These are phyloP conservation scores for Geum urbanum DNA, from an alignment of 306 rosid genomes.

Conservation along the genomic window DNA sequence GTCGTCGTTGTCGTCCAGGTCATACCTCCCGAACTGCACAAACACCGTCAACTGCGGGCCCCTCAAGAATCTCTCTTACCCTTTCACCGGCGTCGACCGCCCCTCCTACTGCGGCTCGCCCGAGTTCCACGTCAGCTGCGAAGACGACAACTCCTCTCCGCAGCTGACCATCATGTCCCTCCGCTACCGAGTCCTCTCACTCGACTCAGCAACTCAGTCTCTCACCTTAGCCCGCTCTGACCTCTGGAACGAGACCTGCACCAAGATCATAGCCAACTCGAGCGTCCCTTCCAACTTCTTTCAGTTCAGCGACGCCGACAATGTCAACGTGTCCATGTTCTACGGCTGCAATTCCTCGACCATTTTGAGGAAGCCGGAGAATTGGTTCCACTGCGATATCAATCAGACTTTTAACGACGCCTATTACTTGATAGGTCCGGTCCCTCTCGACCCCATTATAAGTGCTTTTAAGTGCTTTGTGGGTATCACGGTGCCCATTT, in stretches of 20 bases:
- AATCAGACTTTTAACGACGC: constrained; percentile 25
- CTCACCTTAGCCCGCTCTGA: constrained; percentile 44
- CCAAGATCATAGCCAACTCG: constrained; percentile 23
- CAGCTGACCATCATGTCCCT: constrained; percentile 30
- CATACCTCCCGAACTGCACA: constrained; percentile 34
- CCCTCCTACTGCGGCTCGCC: constrained; percentile 51
- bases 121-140: constrained; percentile 41
- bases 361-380: not conserved
- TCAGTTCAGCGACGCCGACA: constrained; percentile 23
- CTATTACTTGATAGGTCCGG: constrained; percentile 44
- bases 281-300: constrained; percentile 18
- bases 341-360: constrained; percentile 29
- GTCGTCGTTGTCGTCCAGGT: constrained; percentile 30
- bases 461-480: constrained; percentile 16
- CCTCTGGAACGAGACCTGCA: constrained; percentile 61
- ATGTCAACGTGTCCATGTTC: constrained; percentile 40
- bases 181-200: constrained; percentile 39
- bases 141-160: constrained; percentile 14
- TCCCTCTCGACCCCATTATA: constrained; percentile 44
- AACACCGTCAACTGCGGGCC: constrained; percentile 50
- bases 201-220: constrained; percentile 18
- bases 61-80: constrained; percentile 41
- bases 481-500: constrained; percentile 37
- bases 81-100: constrained; percentile 48
- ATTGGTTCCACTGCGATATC: constrained; percentile 33